Conservation (phyloP, 371 early-diverging fungal species). For the Rhizopus arrhizus region DNA sequence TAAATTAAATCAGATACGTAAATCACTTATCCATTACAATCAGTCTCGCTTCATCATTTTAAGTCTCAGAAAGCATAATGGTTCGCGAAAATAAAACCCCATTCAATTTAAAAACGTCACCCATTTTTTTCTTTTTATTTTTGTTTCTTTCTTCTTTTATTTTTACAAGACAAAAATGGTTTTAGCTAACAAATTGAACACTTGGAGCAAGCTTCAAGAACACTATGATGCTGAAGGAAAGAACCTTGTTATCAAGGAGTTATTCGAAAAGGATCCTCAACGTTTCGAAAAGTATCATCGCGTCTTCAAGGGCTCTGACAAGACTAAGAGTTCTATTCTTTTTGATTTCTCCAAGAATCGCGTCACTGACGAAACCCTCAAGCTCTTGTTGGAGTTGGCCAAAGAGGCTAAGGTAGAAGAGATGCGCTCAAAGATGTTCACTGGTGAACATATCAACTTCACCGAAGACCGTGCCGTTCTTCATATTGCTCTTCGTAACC, state of each 20-base stretch:
- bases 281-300: conserved; percentile 83
- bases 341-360: conserved; percentile 96
- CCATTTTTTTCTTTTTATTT: conserved; percentile 1
- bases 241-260: conserved; percentile 72
- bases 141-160: conserved; percentile 13
- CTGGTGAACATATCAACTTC: conserved; percentile 96
- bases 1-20: too few relatives aligned
- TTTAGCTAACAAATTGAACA: conserved; percentile 69
- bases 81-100: not conserved
- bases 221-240: conserved; percentile 82
- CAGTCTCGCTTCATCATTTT: not conserved
- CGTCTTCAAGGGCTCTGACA: conserved; percentile 65
- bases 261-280: conserved; percentile 72
- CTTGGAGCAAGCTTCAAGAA: conserved; percentile 84
- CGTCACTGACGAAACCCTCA: conserved; percentile 78
- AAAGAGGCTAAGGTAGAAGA: conserved; percentile 85
- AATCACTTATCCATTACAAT: too few relatives aligned
- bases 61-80: conserved; percentile 5
- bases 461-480: conserved; percentile 98
- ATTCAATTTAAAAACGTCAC: conserved; percentile 5
- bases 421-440: conserved; percentile 90
- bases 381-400: conserved; percentile 79
- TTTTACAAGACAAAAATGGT: conserved; percentile 53
- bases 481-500: conserved; percentile 94
- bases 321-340: conserved; percentile 71